Conservation (phyloP, 352 stramenopile genomes). For the Blastocystis sp. region DNA sequence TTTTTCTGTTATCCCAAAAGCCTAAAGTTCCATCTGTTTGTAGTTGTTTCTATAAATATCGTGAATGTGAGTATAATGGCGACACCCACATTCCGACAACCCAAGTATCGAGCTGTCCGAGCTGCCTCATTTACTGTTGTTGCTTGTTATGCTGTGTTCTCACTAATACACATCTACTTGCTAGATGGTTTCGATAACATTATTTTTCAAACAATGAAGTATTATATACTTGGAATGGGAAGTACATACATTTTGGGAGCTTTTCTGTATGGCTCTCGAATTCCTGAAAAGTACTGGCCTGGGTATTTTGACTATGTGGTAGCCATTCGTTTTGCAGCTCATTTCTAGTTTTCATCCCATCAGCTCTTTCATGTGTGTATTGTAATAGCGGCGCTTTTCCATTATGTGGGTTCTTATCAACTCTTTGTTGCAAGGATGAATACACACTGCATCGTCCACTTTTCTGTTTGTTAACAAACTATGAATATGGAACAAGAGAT, state of each 20-base stretch:
- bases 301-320: conserved; percentile 56
- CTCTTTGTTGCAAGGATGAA: conserved; percentile 12
- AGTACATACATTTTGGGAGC: conserved; percentile 53
- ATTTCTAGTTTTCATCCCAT: conserved; percentile 36
- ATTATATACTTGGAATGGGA: conserved; percentile 55
- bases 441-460: background rate
- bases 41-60: conserved; percentile 53
- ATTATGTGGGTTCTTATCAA: conserved; percentile 53
- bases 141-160: conserved; percentile 21
- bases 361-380: conserved; percentile 60
- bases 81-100: conserved; percentile 43
- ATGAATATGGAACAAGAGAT: background rate
- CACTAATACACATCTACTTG: background rate
- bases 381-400: conserved; percentile 55
- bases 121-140: conserved; percentile 18
- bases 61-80: conserved; percentile 44
- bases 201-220: conserved; percentile 17
- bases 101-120: conserved; percentile 48
- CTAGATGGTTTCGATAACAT: conserved; percentile 31
- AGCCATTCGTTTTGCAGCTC: background rate
- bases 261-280: conserved; percentile 11
- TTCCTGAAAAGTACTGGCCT: conserved; percentile 51
- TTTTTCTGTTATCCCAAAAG: conserved; percentile 19
- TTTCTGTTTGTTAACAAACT: background rate
- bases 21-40: background rate